Evolutionary conservation across 2,329 filamentous ascomycete species (phyloP).

Genomic region (Talaromyces atroroseus): DNA sequence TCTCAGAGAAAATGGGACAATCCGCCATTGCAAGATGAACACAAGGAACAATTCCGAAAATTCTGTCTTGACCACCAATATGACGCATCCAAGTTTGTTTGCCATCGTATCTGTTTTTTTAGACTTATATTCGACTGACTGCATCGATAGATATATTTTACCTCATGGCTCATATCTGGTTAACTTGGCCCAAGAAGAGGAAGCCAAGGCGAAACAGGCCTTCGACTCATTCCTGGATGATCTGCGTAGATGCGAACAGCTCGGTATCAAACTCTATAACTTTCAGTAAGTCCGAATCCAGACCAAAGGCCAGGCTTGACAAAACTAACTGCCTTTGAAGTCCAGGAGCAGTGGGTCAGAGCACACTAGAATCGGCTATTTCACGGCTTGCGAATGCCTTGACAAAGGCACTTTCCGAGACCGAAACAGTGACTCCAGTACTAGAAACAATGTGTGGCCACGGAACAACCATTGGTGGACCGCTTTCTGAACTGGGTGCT

Average conservation of each 20-base stretch:
- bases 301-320: background rate
- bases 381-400: conserved; percentile 73
- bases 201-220: conserved; percentile 74
- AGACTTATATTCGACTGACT: background rate
- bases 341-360: conserved; percentile 73
- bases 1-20: conserved; percentile 93
- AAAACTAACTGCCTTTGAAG: conserved; percentile 19
- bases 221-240: conserved; percentile 85
- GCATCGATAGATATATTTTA: conserved; percentile 56
- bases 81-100: conserved; percentile 53
- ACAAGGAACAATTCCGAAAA: conserved; percentile 63
- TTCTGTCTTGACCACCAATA: conserved; percentile 66
- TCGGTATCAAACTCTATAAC: conserved; percentile 92
- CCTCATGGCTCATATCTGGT: conserved; percentile 96
- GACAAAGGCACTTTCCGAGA: conserved; percentile 74
- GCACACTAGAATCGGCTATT: conserved; percentile 63
- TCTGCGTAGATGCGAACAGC: conserved; percentile 71
- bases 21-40: conserved; percentile 65
- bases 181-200: conserved; percentile 82
- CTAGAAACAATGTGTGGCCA: conserved; percentile 93
- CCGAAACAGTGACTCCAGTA: conserved; percentile 69
- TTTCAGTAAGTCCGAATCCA: conserved; percentile 58
- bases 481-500: conserved; percentile 78
- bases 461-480: conserved; percentile 80
- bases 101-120: background rate